Evolutionary conservation across 2,329 filamentous ascomycete genomes (phyloP).

Genomic region (Apiospora aurea): DNA sequence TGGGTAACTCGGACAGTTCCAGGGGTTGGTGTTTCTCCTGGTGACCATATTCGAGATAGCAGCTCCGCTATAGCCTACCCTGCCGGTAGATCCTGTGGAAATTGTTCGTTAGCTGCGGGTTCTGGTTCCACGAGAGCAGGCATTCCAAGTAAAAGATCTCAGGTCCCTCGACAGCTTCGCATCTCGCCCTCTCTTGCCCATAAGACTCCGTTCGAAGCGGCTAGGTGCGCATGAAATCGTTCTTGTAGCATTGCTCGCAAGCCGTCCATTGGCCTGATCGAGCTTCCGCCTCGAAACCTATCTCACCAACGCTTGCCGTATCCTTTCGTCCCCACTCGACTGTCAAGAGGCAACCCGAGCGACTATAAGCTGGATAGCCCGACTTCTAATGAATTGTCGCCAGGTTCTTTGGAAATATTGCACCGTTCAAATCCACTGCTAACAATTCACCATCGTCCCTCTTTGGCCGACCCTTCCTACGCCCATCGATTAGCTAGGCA

Average conservation of each 20-base stretch:
- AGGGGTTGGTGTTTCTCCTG: conserved; percentile 12
- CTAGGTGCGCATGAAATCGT: neutral
- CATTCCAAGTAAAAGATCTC: conserved; percentile 10
- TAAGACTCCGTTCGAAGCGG: neutral
- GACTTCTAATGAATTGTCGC: neutral
- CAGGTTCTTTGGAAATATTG: neutral
- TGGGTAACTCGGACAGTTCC: conserved; percentile 7
- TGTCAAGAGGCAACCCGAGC: neutral
- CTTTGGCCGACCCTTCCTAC: neutral
- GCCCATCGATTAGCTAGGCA: neutral
- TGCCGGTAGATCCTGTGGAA: conserved; percentile 21
- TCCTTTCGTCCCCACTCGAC: neutral
- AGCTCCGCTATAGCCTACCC: conserved; percentile 18
- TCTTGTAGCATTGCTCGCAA: conserved; percentile 1
- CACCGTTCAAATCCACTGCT: neutral
- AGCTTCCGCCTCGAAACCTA: neutral
- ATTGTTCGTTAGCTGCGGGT: conserved; percentile 14
- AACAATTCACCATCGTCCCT: neutral
- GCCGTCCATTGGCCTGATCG: neutral
- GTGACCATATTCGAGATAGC: conserved; percentile 3
- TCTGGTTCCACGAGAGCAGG: conserved; percentile 5
- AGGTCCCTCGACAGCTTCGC: conserved; percentile 7
- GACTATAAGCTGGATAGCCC: neutral
- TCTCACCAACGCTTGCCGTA: neutral
- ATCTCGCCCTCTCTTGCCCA: neutral